Evolutionary conservation across 2,329 filamentous ascomycete genomes (phyloP).

Genomic region (Cordyceps militaris): DNA sequence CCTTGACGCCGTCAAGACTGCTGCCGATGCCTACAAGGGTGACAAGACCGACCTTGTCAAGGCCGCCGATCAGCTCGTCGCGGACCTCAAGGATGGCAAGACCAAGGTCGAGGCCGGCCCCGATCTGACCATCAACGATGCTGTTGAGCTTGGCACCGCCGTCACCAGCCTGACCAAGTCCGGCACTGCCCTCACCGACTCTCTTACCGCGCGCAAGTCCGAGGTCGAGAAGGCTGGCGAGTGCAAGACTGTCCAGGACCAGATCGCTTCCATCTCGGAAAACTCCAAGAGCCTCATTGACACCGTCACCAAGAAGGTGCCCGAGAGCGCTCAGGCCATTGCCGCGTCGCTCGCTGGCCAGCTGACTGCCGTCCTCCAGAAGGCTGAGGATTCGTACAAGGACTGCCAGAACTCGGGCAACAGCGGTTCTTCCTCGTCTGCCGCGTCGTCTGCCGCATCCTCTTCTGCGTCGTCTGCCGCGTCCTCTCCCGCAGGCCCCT

Average conservation of each 20-base stretch:
- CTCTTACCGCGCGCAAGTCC: constrained; percentile 18
- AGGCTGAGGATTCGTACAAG: constrained; percentile 5
- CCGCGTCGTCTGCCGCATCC: too few relatives aligned
- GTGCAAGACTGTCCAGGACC: constrained; percentile 20
- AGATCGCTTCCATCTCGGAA: constrained; percentile 17
- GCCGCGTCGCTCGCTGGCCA: constrained; percentile 18
- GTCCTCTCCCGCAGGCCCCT: neutral
- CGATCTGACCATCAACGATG: neutral
- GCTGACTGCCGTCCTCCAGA: constrained; percentile 16
- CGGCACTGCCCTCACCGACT: constrained; percentile 31
- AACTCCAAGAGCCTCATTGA: constrained; percentile 21
- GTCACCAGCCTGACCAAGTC: neutral
- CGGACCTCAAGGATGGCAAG: constrained; percentile 12
- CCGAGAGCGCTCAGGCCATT: constrained; percentile 19
- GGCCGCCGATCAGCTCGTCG: constrained; percentile 10
- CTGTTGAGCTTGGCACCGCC: neutral
- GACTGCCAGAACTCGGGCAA: constrained; percentile 10
- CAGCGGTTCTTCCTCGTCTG: neutral
- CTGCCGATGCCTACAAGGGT: constrained; percentile 12
- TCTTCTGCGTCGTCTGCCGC: too few relatives aligned
- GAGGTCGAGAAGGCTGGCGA: constrained; percentile 22
- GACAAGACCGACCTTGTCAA: constrained; percentile 13
- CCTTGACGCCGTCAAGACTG: constrained; percentile 4
- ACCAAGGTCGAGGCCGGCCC: neutral
- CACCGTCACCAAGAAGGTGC: constrained; percentile 21